Base-by-base conservation (phyloP, 176 grass and related monocot species). In the Musa acuminata region DNA sequence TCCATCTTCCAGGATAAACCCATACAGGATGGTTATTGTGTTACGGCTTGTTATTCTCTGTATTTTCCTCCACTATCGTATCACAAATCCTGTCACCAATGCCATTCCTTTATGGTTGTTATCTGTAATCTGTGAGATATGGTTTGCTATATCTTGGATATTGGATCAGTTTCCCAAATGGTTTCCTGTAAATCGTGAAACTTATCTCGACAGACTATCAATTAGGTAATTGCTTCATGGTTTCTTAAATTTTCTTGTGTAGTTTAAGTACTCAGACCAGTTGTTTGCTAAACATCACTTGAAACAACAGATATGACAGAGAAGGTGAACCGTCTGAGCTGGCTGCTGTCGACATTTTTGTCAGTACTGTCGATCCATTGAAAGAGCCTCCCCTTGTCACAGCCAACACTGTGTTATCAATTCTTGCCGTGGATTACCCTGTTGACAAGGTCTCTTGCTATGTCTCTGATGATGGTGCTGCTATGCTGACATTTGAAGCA, bases 91-190 rank as follows among this genome's bases (percentile, higher is more conserved):
- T 76, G 94, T 98, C 52, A 80, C 75, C 17, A 93, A 98, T 77
- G 94, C 94, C 52, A 87, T 75, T 83, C 35, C 82, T 55, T 69
- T 98, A 50, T 98, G 94, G 94, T 75, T 98, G 55, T 17, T 98
- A 67, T 98, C 94, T 20, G 94, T 98, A 19, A 97, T 98, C 80
- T 98, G 94, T 82, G 94, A 98, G 84, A 93, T 98, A 74, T 98
- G 94, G 94, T 98, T 98, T 74, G 94, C 94, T 49, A 58, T 98
- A 1, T 98, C 94, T 8, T 98, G 94, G 94, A 98, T 98, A 79
- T 83, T 98, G 78, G 94, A 98, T 91, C 94, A 98, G 82, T 98
- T 98, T 64, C 94, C 94, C 55, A 98, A 98, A 72, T 98, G 94
- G 94, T 98, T 89, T 35, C 94, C 94, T 20, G 80, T 98, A 60